A percentile compares a stretch with the other conserved stretches of the same genome.
Conservation (phyloP, 208 protist genomes). For the Trichomonas vaginalis region DNA sequence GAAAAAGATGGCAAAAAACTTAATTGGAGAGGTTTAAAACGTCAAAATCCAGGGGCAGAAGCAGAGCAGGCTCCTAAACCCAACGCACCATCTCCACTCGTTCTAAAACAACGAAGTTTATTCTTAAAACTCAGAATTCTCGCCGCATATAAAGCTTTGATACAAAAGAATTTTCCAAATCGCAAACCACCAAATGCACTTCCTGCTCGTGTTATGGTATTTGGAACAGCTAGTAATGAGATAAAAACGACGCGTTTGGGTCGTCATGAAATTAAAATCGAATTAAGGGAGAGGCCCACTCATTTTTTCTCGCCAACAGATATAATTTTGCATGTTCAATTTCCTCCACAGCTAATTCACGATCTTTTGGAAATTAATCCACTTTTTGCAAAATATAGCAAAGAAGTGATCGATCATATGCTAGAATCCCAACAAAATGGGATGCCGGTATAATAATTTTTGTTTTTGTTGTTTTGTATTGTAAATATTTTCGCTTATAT, state of each 20-base stretch:
- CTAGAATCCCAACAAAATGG: too few relatives aligned
- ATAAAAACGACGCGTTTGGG: background rate
- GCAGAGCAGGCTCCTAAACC: background rate
- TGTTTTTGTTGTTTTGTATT: too few relatives aligned
- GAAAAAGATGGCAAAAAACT: slow-evolving; percentile 14
- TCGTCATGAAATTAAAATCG: background rate
- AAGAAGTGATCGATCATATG: background rate
- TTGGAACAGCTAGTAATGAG: too few relatives aligned
- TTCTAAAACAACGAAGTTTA: background rate
- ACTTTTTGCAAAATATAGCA: background rate
- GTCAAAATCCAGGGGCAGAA: too few relatives aligned
- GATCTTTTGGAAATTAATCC: background rate
- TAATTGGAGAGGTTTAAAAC: background rate
- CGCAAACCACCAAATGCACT: background rate
- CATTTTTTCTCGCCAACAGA: background rate
- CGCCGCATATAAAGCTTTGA: background rate
- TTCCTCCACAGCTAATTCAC: background rate
- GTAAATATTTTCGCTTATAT: too few relatives aligned
- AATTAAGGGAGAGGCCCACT: background rate
- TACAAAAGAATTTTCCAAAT: background rate
- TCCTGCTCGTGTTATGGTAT: background rate
- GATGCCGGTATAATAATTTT: too few relatives aligned
- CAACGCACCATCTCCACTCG: background rate
- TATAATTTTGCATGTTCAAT: background rate
- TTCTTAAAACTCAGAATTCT: background rate